These are phyloP conservation scores for Taphrina wiesneri DNA, from an alignment of 1,139 yeast genomes.

Conservation along the genomic window DNA sequence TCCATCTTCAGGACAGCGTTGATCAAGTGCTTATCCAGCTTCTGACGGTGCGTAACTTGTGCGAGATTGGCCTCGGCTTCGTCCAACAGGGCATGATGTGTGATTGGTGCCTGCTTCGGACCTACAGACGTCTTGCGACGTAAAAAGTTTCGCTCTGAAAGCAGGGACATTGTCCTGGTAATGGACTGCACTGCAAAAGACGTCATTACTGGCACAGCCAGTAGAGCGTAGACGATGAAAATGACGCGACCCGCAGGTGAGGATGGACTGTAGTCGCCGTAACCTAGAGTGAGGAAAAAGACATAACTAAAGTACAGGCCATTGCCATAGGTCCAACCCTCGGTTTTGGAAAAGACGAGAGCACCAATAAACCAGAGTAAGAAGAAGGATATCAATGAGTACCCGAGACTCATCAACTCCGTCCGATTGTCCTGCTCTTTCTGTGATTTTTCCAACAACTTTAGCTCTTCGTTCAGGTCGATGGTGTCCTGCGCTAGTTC, in stretches of 20 bases:
- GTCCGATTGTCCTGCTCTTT: constrained; percentile 8
- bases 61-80: constrained; percentile 10
- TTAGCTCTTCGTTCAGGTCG: constrained; percentile 11
- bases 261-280: constrained; percentile 70
- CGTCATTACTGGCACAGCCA: constrained; percentile 86
- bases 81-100: constrained; percentile 14
- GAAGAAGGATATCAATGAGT: constrained; percentile 50
- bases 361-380: constrained; percentile 74
- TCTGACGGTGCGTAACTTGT: background rate
- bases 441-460: constrained; percentile 10
- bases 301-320: constrained; percentile 71
- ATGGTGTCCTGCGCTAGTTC: background rate
- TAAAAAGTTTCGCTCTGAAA: constrained; percentile 3
- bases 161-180: constrained; percentile 13
- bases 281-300: constrained; percentile 78
- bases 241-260: constrained; percentile 68
- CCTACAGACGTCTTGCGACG: background rate
- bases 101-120: background rate
- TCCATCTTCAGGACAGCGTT: constrained; percentile 24
- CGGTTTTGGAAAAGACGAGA: constrained; percentile 56
- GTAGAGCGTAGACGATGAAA: constrained; percentile 74
- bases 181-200: constrained; percentile 31
- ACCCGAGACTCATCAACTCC: constrained; percentile 5
- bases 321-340: constrained; percentile 69
- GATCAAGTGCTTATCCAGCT: constrained; percentile 1